A percentile compares a stretch with the other conserved stretches of the same genome.
These are phyloP conservation scores for Blastobotrys robertii DNA, from an alignment of 805 yeast species.

Conservation along the genomic window DNA sequence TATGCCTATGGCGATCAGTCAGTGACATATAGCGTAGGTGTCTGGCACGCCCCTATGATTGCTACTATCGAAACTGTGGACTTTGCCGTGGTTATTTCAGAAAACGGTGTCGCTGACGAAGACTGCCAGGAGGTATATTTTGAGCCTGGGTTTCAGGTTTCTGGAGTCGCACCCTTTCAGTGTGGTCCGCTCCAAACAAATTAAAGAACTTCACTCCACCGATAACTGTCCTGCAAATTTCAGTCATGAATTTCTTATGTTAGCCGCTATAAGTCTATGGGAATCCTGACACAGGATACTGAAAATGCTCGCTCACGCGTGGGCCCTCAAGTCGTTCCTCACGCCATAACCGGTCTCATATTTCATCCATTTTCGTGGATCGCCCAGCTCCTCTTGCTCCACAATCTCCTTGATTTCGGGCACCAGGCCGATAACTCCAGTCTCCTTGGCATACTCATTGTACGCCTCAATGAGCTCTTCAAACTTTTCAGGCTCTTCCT, in stretches of 20 bases:
- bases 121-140: conserved; percentile 76
- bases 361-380: conserved; percentile 5
- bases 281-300: too few species aligned
- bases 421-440: conserved; percentile 10
- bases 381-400: conserved; percentile 1
- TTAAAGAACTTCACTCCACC: too few species aligned
- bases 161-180: too few species aligned
- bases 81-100: conserved; percentile 83
- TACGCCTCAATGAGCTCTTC: conserved; percentile 38
- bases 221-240: too few species aligned
- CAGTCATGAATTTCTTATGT: too few species aligned
- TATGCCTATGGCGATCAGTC: conserved; percentile 75
- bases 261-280: too few species aligned
- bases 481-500: conserved; percentile 29
- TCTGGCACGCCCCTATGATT: conserved; percentile 98
- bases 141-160: conserved; percentile 8
- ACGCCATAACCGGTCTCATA: conserved; percentile 2
- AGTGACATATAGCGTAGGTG: conserved; percentile 72
- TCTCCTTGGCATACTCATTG: conserved; percentile 38
- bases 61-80: conserved; percentile 61
- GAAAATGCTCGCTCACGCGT: too few species aligned
- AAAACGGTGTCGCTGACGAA: conserved; percentile 66
- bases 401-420: conserved; percentile 1
- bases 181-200: too few species aligned
- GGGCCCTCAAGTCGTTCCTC: background rate